A percentile compares a stretch with the other conserved stretches of the same genome.
Evolutionary conservation across 176 grass and related monocot genomes (phyloP).

Genomic region (Microstegium vimineum): DNA sequence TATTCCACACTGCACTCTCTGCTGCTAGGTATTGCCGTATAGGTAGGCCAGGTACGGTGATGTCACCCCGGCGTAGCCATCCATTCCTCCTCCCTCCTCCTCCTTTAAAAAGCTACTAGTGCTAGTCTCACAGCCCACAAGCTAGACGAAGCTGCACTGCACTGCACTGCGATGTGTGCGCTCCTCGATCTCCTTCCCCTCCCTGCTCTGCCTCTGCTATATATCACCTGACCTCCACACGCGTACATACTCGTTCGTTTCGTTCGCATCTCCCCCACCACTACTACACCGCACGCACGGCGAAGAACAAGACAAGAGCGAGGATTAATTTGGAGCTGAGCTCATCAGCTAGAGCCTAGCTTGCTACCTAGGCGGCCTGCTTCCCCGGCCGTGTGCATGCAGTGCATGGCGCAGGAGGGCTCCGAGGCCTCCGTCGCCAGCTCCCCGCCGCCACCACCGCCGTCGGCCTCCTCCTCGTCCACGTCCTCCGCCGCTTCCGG

Average conservation of each 20-base stretch:
- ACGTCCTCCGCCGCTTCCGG: conserved; percentile 23
- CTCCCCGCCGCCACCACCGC: conserved; percentile 42
- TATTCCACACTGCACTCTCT: background rate
- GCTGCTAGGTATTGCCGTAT: no score
- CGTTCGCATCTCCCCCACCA: background rate
- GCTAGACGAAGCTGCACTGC: background rate
- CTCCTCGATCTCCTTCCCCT: background rate
- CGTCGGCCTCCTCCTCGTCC: background rate
- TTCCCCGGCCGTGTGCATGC: background rate
- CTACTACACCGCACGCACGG: no score
- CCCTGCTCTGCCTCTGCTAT: no score
- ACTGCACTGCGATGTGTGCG: background rate
- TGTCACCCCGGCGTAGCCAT: conserved; percentile 21
- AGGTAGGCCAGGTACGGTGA: background rate
- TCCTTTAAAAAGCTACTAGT: conserved; percentile 37
- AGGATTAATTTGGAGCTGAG: background rate
- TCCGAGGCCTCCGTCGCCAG: conserved; percentile 76
- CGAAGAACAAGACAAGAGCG: no score
- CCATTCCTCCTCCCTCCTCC: no score
- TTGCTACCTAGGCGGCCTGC: background rate
- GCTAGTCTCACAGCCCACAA: background rate
- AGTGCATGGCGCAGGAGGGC: conserved; percentile 74
- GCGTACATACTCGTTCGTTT: no score
- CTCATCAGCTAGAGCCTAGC: background rate
- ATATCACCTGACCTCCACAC: background rate